These are phyloP conservation scores for Aureobasidium leucospermi DNA, from an alignment of 2,329 filamentous ascomycete genomes.

Conservation along the genomic window DNA sequence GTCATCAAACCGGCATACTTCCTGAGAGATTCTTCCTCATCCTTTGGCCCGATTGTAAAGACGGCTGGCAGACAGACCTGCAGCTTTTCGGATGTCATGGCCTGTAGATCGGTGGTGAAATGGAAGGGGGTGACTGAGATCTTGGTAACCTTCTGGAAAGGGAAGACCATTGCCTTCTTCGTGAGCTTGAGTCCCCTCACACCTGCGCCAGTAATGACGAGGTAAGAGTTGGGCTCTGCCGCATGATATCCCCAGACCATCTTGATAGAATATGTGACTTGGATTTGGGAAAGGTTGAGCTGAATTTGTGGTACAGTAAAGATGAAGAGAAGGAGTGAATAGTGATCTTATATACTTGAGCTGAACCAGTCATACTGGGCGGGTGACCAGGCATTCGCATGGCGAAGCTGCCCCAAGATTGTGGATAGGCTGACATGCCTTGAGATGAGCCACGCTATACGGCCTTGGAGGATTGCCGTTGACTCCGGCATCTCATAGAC, in stretches of 20 bases:
- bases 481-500: background rate
- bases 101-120: slow-evolving; percentile 73
- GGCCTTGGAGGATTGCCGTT: background rate
- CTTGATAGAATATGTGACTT: background rate
- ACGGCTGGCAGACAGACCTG: slow-evolving; percentile 76
- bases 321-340: background rate
- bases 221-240: slow-evolving; percentile 72
- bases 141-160: slow-evolving; percentile 53
- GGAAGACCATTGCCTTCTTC: slow-evolving; percentile 67
- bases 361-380: background rate
- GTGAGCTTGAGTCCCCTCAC: slow-evolving; percentile 67
- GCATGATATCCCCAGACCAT: slow-evolving; percentile 34
- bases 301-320: background rate
- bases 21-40: slow-evolving; percentile 61
- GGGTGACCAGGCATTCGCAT: background rate
- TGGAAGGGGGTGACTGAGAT: slow-evolving; percentile 37
- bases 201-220: slow-evolving; percentile 76
- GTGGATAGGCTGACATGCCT: background rate
- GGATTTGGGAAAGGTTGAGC: background rate
- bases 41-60: slow-evolving; percentile 76
- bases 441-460: background rate
- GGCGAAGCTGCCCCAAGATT: background rate
- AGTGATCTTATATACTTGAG: background rate
- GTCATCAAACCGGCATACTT: slow-evolving; percentile 57
- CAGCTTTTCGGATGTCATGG: slow-evolving; percentile 84